Base-by-base conservation (phyloP, 495 filamentous ascomycete species). In the Tuber indicum region DNA sequence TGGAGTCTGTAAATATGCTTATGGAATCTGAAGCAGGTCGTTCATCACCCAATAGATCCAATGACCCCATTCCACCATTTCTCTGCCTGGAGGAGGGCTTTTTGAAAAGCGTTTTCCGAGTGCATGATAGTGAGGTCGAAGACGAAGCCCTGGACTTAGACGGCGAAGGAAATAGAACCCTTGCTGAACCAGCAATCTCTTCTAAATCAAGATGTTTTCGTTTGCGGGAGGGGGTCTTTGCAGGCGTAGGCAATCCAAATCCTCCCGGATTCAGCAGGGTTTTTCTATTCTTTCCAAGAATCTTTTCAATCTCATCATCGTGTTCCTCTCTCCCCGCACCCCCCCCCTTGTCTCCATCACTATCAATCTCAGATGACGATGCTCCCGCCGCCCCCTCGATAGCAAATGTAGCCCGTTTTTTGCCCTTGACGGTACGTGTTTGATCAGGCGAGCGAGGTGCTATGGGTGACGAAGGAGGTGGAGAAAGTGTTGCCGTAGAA, bases 1-100 rank as follows among this genome's bases (percentile, higher is more conserved):
- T 91, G 4, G 92, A 92, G 81, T 99, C 96, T 16, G 94, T 98
- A 83, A 90, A 97, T 74, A 99, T 97, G 79, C 89, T 85, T 77
- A 98, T 93, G 17, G 88, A 83, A 62, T 87, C 85, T n/a, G 85
- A 86, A 17, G 83, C 81, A 72, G 85, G 81, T 7, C 88, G 86
- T 36, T 91, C 88, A 36, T 89, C 90, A 45, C 84, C 86, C 81
- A 91, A 91, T 43, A 80, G 45, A 45, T 79, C 74, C n/a, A 80
- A 46, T 43, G 46, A 76, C 10, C 78, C 78, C 43, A 45, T 49
- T 26, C 77, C 71, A 43, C 74, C 71, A 17, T 74, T 80, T n/a
- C 77, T 72, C 41, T 75, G 52, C 9, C 72, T 74, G 23, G 70
- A 36, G 8, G 70, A 70, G 73, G 79, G 73, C 19, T 58, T 32